A percentile compares a stretch with the other conserved stretches of the same genome.
These are phyloP conservation scores for Vaccinium vitisidaea DNA, from an alignment of 148 eudicot genomes.

Conservation along the genomic window DNA sequence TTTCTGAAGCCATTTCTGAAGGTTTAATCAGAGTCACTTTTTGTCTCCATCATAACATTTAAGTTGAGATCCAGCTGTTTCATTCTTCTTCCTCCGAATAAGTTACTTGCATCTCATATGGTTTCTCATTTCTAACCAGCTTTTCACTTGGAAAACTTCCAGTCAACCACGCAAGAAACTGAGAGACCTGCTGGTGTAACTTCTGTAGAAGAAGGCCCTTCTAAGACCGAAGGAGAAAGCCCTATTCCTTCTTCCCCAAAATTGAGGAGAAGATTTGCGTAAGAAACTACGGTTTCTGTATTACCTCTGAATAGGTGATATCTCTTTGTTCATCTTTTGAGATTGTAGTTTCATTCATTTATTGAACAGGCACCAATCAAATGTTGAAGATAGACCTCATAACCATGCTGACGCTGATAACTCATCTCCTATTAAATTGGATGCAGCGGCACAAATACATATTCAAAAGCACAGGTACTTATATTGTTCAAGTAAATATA, in stretches of 20 bases:
- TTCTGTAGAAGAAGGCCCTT: conserved; percentile 37
- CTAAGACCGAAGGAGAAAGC: conserved; percentile 39
- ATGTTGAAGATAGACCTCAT: conserved; percentile 37
- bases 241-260: conserved; percentile 43
- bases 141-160: conserved; percentile 17
- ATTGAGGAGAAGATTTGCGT: conserved; percentile 80
- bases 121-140: neutral
- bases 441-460: conserved; percentile 57
- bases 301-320: neutral
- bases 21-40: neutral
- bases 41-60: neutral
- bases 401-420: conserved; percentile 41
- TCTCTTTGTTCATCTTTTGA: conserved; percentile 4
- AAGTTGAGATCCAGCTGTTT: neutral
- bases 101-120: neutral
- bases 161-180: conserved; percentile 22
- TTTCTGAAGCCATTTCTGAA: neutral
- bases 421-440: conserved; percentile 61
- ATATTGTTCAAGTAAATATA: neutral
- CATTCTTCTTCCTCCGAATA: neutral
- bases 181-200: conserved; percentile 40
- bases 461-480: conserved; percentile 84
- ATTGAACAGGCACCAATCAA: conserved; percentile 47
- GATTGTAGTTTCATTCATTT: neutral
- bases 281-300: conserved; percentile 26